Base-by-base conservation (phyloP, 192 early-diverging fungal species). In the Entomortierella lignicola region DNA sequence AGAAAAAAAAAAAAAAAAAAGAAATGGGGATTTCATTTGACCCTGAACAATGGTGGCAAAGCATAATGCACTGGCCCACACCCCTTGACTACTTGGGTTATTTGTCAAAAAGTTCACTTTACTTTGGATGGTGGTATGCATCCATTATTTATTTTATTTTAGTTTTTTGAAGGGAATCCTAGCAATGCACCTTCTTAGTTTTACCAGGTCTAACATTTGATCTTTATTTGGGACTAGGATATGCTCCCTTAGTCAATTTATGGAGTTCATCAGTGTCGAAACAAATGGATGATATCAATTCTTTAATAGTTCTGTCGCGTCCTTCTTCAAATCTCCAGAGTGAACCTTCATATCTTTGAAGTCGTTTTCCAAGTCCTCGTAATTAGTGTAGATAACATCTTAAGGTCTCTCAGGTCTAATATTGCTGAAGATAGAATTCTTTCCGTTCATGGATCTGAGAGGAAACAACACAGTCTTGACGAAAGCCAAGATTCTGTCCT, bases 401-500 rank as follows among this genome's bases (percentile, higher is more conserved):
- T 97, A 97, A 67, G 88, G 96, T 85, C 97, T 92, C 80, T 98
- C 96, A 39, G 90, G 88, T 41, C 98, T 89, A 56, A 80, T 55
- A 43, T 97, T 87, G 31, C 80, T 85, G 68, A 94, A 94, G 70
- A 83, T 81, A 17, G 90, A 81, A 13, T 66, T 74, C 34, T 81
- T 65, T 18, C 66, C 82, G 60, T 89, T 86, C 65, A 96, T 90
- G n/a, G 87, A 87, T 58, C 89, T 87, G 55, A 94, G 81, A 26
- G 98, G 97, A 85, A 99, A 95, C 54, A 96, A 88, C 60, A 99
- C 98, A 21, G 83, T 81, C 77, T 95, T 94, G 73, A 94, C 83
- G 83, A 99, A 99, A 39, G 92, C 82, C 70, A 99, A 83, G 44
- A 98, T 85, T 39, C 97, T 96, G 85, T 99, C 98, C 63, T 95